Conservation (phyloP, 352 stramenopile genomes). For the Saprolegnia parasitica region DNA sequence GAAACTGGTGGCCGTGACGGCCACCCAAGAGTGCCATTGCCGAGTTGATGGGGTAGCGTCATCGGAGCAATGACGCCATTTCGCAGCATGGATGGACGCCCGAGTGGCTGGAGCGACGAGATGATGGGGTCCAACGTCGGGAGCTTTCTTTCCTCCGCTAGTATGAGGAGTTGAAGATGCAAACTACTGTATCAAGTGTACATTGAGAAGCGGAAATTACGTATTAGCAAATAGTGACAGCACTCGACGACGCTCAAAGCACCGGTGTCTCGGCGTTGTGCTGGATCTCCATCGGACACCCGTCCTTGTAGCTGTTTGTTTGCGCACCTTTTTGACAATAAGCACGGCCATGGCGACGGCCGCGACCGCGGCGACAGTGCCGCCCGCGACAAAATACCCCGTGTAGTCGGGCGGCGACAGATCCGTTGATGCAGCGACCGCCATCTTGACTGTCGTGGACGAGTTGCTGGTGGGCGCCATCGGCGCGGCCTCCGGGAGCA, state of each 20-base stretch:
- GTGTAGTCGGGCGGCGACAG: not conserved
- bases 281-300: not conserved
- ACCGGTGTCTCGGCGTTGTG: slow-evolving; percentile 8
- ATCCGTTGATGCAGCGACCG: not conserved
- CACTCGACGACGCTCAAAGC: not conserved
- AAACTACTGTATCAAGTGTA: too few relatives aligned
- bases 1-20: too few relatives aligned
- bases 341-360: not conserved
- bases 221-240: not conserved
- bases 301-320: not conserved
- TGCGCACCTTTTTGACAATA: slow-evolving; percentile 3
- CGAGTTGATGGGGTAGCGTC: too few relatives aligned
- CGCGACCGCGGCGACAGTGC: not conserved
- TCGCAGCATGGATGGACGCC: too few relatives aligned
- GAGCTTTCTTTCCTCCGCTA: too few relatives aligned
- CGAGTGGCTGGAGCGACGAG: too few relatives aligned
- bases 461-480: not conserved
- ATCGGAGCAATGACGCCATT: too few relatives aligned
- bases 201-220: not conserved
- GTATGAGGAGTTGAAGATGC: too few relatives aligned
- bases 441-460: slow-evolving; percentile 2
- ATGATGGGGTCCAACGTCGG: too few relatives aligned
- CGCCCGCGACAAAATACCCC: not conserved
- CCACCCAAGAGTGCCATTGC: too few relatives aligned
- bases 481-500: not conserved